These are phyloP conservation scores for Cutaneotrichosporon daszewskae DNA, from an alignment of 1,284 basidiomycete species.

Conservation along the genomic window DNA sequence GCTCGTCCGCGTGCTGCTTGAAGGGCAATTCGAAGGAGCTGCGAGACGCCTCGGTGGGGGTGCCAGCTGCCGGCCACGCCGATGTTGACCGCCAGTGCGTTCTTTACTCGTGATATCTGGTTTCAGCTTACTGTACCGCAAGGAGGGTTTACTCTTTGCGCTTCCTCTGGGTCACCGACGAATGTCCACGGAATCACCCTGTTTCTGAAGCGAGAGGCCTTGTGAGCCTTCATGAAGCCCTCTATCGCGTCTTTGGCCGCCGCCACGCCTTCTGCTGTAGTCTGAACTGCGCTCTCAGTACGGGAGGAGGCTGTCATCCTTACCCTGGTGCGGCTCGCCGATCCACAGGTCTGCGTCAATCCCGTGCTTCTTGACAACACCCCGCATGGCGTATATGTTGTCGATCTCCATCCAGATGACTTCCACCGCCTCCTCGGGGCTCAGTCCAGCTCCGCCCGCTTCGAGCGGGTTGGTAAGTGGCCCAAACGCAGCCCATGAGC, in stretches of 20 bases:
- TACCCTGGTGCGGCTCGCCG: slow-evolving; percentile 22
- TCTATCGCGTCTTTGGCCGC: neutral
- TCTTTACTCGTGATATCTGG: slow-evolving; percentile 1
- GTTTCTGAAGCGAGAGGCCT: neutral
- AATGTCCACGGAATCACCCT: neutral
- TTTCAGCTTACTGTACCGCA: too few relatives aligned
- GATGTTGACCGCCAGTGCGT: slow-evolving; percentile 1
- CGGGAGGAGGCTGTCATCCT: neutral
- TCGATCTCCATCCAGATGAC: slow-evolving; percentile 58
- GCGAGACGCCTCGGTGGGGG: slow-evolving; percentile 14
- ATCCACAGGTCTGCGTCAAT: slow-evolving; percentile 30
- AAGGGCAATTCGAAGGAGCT: slow-evolving; percentile 8
- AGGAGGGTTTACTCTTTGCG: too few relatives aligned
- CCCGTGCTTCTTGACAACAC: slow-evolving; percentile 51
- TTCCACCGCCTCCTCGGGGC: slow-evolving; percentile 40
- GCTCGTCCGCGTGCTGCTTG: too few relatives aligned
- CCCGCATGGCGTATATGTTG: slow-evolving; percentile 62
- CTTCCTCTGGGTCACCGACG: neutral
- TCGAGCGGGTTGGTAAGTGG: slow-evolving; percentile 20
- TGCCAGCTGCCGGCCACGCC: slow-evolving; percentile 11
- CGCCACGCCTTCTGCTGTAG: neutral
- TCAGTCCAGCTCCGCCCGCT: slow-evolving; percentile 17
- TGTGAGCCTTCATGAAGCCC: neutral
- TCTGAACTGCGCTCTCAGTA: neutral
- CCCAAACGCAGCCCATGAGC: slow-evolving; percentile 19